Conservation (phyloP, 495 filamentous ascomycete genomes). For the Achaetomiella virescens region DNA sequence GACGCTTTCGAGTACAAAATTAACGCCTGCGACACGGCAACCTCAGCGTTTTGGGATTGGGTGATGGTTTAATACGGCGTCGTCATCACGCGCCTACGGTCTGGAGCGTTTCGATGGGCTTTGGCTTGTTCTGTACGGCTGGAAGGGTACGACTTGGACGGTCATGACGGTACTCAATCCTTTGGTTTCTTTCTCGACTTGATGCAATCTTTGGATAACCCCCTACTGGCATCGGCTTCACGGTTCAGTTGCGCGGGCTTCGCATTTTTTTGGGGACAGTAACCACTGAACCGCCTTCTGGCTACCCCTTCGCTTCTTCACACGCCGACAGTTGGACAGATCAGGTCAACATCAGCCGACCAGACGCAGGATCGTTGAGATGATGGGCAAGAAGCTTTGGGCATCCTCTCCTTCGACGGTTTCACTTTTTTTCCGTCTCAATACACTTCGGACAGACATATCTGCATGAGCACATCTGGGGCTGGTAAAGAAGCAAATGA, state of each 20-base stretch:
- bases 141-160: not conserved
- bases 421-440: no score
- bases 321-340: no score
- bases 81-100: not conserved
- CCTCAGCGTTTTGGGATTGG: not conserved
- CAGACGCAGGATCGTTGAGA: no score
- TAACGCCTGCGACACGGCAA: not conserved
- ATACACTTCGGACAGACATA: no score
- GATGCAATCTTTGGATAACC: not conserved
- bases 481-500: no score
- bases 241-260: no score
- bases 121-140: not conserved
- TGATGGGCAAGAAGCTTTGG: no score
- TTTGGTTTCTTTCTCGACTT: not conserved
- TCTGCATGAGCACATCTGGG: no score
- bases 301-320: not conserved
- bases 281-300: no score
- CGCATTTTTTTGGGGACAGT: no score
- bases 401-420: no score
- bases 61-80: slow-evolving; percentile 13
- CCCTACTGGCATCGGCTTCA: not conserved
- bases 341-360: not conserved
- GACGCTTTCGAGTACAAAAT: not conserved
- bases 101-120: not conserved
- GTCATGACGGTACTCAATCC: not conserved